Evolutionary conservation across 1,139 yeast genomes (phyloP).

Genomic region (Pichia sp.): DNA sequence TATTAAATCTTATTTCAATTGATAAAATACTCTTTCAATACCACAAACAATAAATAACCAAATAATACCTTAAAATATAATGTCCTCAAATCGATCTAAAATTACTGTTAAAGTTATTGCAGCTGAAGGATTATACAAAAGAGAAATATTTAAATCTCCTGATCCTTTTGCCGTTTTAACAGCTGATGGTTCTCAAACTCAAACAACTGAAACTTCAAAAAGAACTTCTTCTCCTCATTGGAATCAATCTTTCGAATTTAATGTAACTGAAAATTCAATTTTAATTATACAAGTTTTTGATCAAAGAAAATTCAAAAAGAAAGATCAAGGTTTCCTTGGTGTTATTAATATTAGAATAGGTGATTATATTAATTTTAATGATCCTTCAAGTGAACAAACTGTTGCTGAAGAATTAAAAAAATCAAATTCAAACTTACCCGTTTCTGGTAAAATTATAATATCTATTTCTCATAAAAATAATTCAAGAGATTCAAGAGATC

Average conservation of each 20-base stretch:
- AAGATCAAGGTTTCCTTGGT: slow-evolving; percentile 98
- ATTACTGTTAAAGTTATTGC: slow-evolving; percentile 81
- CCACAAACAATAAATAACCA: too few relatives aligned
- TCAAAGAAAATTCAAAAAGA: slow-evolving; percentile 94
- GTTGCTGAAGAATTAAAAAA: slow-evolving; percentile 88
- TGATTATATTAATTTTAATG: slow-evolving; percentile 73
- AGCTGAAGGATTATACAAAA: slow-evolving; percentile 89
- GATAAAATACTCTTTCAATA: too few relatives aligned
- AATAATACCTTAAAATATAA: neutral
- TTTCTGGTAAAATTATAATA: slow-evolving; percentile 84
- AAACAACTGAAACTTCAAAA: slow-evolving; percentile 88
- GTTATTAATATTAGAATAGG: slow-evolving; percentile 89
- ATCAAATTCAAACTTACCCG: slow-evolving; percentile 86
- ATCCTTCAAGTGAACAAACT: slow-evolving; percentile 62
- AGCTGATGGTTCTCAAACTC: slow-evolving; percentile 94
- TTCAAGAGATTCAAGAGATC: slow-evolving; percentile 27
- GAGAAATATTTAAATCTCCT: slow-evolving; percentile 93
- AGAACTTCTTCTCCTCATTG: slow-evolving; percentile 95
- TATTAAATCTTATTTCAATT: too few relatives aligned
- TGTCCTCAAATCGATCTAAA: slow-evolving; percentile 22
- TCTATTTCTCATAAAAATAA: slow-evolving; percentile 48
- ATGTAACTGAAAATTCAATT: slow-evolving; percentile 74
- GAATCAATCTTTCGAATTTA: slow-evolving; percentile 83
- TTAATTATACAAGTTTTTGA: slow-evolving; percentile 93
- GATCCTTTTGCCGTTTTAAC: slow-evolving; percentile 98